A percentile compares a stretch with the other conserved stretches of the same genome.
Evolutionary conservation across 192 early-diverging fungal genomes (phyloP).

Genomic region (Entomortierella parvispora): DNA sequence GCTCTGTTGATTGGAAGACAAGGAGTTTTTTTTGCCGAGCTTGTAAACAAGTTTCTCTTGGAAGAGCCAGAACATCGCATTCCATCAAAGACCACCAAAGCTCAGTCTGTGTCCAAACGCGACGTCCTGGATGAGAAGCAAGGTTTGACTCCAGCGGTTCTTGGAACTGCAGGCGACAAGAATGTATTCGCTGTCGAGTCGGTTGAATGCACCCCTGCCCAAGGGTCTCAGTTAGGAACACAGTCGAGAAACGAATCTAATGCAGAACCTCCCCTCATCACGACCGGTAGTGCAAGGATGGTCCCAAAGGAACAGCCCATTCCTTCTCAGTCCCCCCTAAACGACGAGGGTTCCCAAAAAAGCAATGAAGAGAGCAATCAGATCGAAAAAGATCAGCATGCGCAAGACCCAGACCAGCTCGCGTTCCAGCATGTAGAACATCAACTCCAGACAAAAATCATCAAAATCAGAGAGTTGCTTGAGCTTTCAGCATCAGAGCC

Average conservation of each 20-base stretch:
- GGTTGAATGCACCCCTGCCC: slow-evolving; percentile 12
- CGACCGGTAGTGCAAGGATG: background rate
- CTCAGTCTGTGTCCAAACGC: too few relatives aligned
- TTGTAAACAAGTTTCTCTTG: slow-evolving; percentile 68
- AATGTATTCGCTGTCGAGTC: too few relatives aligned
- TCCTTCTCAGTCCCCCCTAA: background rate
- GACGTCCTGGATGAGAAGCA: too few relatives aligned
- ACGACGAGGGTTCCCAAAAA: background rate
- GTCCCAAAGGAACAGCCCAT: background rate
- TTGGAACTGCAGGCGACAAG: too few relatives aligned
- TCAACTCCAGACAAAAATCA: slow-evolving; percentile 16
- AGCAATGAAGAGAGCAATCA: slow-evolving; percentile 25
- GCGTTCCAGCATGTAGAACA: slow-evolving; percentile 19
- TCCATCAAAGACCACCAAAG: too few relatives aligned
- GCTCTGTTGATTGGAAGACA: slow-evolving; percentile 39
- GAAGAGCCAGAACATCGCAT: background rate
- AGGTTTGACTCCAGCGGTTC: too few relatives aligned
- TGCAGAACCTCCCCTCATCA: too few relatives aligned
- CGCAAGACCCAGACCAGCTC: slow-evolving; percentile 3
- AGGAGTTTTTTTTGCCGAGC: slow-evolving; percentile 67
- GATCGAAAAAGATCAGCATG: background rate
- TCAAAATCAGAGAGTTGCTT: slow-evolving; percentile 53
- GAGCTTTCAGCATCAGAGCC: slow-evolving; percentile 74
- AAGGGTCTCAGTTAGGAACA: too few relatives aligned
- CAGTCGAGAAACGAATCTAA: too few relatives aligned